Evolutionary conservation across 345 rosid genomes (phyloP).

Genomic region (Citrus unshiu): DNA sequence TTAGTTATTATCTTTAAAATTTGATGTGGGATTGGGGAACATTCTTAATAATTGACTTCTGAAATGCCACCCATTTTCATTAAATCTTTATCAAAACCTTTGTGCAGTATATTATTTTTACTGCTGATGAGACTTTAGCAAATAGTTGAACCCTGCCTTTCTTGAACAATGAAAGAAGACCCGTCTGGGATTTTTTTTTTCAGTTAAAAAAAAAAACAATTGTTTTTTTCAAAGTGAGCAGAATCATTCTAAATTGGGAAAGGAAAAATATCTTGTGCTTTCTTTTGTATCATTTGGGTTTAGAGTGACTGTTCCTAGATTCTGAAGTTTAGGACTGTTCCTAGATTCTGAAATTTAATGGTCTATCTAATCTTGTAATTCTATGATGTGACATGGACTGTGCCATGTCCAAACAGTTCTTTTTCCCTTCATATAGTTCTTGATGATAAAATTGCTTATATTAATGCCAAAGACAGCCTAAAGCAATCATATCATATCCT

Average conservation of each 20-base stretch:
- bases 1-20: not conserved
- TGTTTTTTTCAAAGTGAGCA: not conserved
- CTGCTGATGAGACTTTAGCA: not conserved
- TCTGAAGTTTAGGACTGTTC: not conserved
- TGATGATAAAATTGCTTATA: not conserved
- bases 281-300: not conserved
- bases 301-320: not conserved
- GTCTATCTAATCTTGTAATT: not conserved
- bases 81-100: not conserved
- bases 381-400: not conserved
- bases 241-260: not conserved
- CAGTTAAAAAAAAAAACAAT: not conserved
- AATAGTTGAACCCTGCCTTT: no score
- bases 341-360: not conserved
- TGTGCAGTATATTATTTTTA: not conserved
- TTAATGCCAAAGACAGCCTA: conserved; percentile 1
- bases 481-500: not conserved
- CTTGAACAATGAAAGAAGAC: not conserved
- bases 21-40: not conserved
- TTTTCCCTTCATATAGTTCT: not conserved
- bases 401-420: not conserved
- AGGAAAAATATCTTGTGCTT: not conserved
- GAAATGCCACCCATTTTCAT: not conserved
- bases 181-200: no score
- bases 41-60: not conserved